Evolutionary conservation across 495 filamentous ascomycete species (phyloP), one percentile per base, ranked within the genome.

Genomic region (Neurospora terricola): DNA sequence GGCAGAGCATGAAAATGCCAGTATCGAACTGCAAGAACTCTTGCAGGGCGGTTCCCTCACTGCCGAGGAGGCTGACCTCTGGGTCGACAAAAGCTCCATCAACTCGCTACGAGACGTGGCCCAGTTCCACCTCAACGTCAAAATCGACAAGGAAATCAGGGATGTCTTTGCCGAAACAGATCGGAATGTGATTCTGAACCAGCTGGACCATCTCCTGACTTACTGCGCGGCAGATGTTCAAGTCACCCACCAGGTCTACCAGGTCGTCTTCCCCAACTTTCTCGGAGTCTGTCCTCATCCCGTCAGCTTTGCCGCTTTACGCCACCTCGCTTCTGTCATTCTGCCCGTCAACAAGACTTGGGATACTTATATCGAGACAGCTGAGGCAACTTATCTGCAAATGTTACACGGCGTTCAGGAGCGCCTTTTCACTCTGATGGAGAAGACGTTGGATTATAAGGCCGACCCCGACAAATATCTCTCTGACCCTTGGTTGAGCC

Each of bases 161-260:
- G 91, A 98, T 77, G 87, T 91, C 16, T 98, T 99, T 80, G 96
- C 93, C 54, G 91, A 93, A 77, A 83, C 96, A 27, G 89, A 93
- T 80, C 86, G 90, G 9, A 82, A 88, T 7, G 92, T 90, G 5
- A 86, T 98, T 10, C 71, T 87, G 43, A 84, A 76, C 18, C 91
- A 91, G 76, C 80, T 97, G 43, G 91, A 95, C 70, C 90, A 96
- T 74, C 85, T 99, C 11, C 84, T 99, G 68, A 92, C 95, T 78
- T 99, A 99, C 81, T 99, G 96, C 78, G 96, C 96, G 27, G 93
- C 94, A 3, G 96, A 99, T 86, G 95, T 98, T 39, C 90, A 90
- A 39, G 89, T 96, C 75, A 98, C 96, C 0, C 96, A 98, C 78
- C 88, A 90, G 45, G 94, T 99, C 6, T 99, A 93, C 82, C 91